phyloP scores from a whole-genome alignment of 2,329 filamentous ascomycete genomes.

The Pseudogymnoascus sp. region DNA sequence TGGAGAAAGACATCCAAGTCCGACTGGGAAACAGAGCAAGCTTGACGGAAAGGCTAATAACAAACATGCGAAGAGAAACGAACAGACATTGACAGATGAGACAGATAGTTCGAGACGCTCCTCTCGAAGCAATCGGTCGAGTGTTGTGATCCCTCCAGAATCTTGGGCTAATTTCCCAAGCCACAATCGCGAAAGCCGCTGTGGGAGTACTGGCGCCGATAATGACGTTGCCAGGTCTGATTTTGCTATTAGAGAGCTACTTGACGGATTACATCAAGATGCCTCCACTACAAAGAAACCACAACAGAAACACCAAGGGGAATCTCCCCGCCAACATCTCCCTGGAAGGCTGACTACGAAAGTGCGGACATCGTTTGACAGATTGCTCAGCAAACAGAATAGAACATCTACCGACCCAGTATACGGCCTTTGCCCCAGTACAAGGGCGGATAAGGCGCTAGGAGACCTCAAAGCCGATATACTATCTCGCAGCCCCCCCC shows the following conservation, averaged over 20 bases:
- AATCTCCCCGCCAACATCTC: background rate
- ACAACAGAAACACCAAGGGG: background rate
- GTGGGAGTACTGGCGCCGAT: conserved; percentile 15
- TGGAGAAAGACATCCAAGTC: background rate
- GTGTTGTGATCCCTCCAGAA: conserved; percentile 19
- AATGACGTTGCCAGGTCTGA: conserved; percentile 21
- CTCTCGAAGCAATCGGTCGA: background rate
- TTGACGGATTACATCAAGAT: background rate
- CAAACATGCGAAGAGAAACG: background rate
- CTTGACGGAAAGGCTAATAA: background rate
- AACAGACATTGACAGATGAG: background rate
- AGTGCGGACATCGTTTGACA: conserved; percentile 8
- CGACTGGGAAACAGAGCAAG: background rate
- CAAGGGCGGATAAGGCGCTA: conserved; percentile 19
- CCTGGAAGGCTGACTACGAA: background rate
- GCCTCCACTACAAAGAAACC: background rate
- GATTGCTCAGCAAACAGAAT: conserved; percentile 1
- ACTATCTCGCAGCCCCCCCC: conserved; percentile 12
- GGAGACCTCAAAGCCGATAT: conserved; percentile 27
- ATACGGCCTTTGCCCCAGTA: conserved; percentile 22
- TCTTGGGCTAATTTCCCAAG: conserved; percentile 26
- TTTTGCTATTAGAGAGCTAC: conserved; percentile 17
- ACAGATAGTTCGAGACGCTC: background rate
- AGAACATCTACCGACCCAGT: conserved; percentile 9
- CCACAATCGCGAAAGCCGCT: conserved; percentile 23